These are phyloP conservation scores for Meyerozyma elateridarum DNA, from an alignment of 1,139 yeast genomes.

Conservation along the genomic window DNA sequence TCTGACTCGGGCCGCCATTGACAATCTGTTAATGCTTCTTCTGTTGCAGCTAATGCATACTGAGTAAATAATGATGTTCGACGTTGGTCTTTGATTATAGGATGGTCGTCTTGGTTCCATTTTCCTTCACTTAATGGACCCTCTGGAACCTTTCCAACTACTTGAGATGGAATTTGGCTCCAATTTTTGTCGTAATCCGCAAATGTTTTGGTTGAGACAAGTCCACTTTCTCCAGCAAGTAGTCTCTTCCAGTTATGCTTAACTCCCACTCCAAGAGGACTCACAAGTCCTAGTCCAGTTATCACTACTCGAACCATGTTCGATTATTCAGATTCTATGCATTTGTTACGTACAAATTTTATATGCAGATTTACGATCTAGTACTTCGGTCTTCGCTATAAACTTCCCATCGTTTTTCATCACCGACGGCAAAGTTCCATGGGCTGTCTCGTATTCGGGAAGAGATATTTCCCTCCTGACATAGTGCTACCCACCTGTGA, in stretches of 20 bases:
- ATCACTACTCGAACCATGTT: slow-evolving; percentile 62
- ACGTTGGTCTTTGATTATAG: slow-evolving; percentile 40
- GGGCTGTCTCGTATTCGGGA: slow-evolving; percentile 22
- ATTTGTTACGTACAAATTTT: too few relatives aligned
- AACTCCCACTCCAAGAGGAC: slow-evolving; percentile 80
- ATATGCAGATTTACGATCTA: slow-evolving; percentile 5
- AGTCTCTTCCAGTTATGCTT: slow-evolving; percentile 49
- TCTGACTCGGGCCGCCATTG: slow-evolving; percentile 40
- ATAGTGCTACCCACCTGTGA: slow-evolving; percentile 28
- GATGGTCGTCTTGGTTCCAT: slow-evolving; percentile 47
- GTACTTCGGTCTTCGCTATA: slow-evolving; percentile 16
- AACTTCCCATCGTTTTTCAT: slow-evolving; percentile 32
- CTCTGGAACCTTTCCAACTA: slow-evolving; percentile 67
- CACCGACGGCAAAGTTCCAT: slow-evolving; percentile 39
- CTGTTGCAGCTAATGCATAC: slow-evolving; percentile 71
- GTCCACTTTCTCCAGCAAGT: slow-evolving; percentile 49
- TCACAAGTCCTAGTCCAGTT: slow-evolving; percentile 82
- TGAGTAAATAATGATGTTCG: slow-evolving; percentile 72
- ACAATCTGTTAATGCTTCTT: slow-evolving; percentile 73
- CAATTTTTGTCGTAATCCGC: slow-evolving; percentile 45
- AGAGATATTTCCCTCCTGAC: slow-evolving; percentile 20
- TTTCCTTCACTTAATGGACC: slow-evolving; percentile 47
- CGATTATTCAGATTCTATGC: slow-evolving; percentile 1
- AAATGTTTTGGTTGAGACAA: slow-evolving; percentile 48
- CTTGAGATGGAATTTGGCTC: slow-evolving; percentile 64